These are phyloP conservation scores for Phaseolus lunatus DNA, from an alignment of 306 rosid genomes.

Conservation along the genomic window DNA sequence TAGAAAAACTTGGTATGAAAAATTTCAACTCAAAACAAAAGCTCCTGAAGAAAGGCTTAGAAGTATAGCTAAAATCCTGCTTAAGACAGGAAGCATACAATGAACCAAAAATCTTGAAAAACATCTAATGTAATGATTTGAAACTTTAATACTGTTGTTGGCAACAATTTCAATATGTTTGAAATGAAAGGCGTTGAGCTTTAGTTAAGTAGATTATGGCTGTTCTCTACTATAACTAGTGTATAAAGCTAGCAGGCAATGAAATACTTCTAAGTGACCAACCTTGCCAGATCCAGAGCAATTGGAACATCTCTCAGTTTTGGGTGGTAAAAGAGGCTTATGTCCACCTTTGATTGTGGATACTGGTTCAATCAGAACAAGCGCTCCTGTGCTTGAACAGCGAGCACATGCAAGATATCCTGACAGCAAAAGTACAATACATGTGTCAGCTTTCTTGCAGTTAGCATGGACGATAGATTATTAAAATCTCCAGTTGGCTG, in stretches of 20 bases:
- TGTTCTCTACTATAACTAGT: neutral
- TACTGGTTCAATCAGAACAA: constrained; percentile 75
- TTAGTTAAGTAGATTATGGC: constrained; percentile 22
- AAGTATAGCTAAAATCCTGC: neutral
- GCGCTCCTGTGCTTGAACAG: constrained; percentile 83
- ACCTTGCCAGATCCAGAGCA: constrained; percentile 99
- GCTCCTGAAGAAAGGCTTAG: neutral
- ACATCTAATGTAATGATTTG: neutral
- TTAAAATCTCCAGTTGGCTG: constrained; percentile 1
- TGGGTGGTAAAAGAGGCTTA: constrained; percentile 75
- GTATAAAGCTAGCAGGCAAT: neutral
- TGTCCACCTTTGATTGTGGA: constrained; percentile 59
- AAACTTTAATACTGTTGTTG: neutral
- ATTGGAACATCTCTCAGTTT: constrained; percentile 87
- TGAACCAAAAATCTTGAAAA: neutral
- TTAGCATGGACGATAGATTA: constrained; percentile 19
- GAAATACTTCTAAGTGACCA: constrained; percentile 37
- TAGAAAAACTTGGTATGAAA: neutral
- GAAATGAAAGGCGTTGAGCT: neutral
- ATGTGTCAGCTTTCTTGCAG: constrained; percentile 30
- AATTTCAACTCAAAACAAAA: neutral
- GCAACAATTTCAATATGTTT: neutral
- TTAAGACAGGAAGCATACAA: neutral
- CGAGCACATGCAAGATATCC: constrained; percentile 99
- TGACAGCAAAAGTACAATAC: constrained; percentile 36